Percentiles rank a stretch among this genome's conserved stretches.
Evolutionary conservation across 768 basidiomycete species (phyloP).

Genomic region (Leccinum broughii): DNA sequence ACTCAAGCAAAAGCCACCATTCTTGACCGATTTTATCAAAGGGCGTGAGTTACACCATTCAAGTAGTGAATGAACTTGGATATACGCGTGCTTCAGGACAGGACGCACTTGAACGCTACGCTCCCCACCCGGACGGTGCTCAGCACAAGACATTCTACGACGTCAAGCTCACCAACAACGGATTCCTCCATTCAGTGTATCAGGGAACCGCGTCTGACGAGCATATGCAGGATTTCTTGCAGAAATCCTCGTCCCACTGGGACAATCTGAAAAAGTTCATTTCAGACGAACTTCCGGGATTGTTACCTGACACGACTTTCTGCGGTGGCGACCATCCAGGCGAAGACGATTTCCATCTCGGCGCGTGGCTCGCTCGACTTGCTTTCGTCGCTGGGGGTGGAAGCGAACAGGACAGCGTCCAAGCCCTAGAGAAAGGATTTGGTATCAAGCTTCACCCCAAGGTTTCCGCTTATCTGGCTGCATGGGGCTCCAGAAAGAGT

Average conservation of each 20-base stretch:
- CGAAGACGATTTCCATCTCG: constrained; percentile 58
- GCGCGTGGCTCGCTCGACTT: constrained; percentile 52
- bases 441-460: constrained; percentile 38
- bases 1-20: constrained; percentile 37
- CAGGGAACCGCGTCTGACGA: constrained; percentile 38
- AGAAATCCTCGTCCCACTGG: constrained; percentile 40
- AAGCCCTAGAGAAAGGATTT: constrained; percentile 41
- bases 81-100: constrained; percentile 37
- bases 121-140: constrained; percentile 34
- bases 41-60: constrained; percentile 38
- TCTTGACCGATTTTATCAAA: constrained; percentile 37
- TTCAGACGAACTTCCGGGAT: constrained; percentile 39
- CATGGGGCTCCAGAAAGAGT: constrained; percentile 47
- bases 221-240: constrained; percentile 41
- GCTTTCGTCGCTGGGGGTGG: constrained; percentile 39
- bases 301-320: constrained; percentile 46
- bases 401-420: constrained; percentile 38
- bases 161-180: constrained; percentile 41
- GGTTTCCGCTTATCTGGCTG: constrained; percentile 42
- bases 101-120: constrained; percentile 39
- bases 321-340: constrained; percentile 48
- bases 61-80: not conserved
- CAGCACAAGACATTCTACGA: constrained; percentile 46
- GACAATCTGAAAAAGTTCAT: constrained; percentile 38
- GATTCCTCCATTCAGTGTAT: constrained; percentile 43